Evolutionary conservation across 306 rosid species (phyloP), one percentile per base, ranked within the genome.

Genomic region (Quercus mongolica): DNA sequence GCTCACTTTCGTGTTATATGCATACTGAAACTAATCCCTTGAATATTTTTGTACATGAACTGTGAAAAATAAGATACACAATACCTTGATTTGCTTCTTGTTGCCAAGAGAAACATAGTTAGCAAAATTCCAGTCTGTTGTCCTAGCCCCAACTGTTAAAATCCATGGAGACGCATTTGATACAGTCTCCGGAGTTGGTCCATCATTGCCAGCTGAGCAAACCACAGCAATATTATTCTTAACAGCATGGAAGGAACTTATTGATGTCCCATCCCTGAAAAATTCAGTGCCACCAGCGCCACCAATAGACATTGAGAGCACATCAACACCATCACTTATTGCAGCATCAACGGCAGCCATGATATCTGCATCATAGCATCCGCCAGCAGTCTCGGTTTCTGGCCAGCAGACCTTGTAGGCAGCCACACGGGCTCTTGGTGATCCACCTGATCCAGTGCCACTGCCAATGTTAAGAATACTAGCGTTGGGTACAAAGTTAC

Each of bases 391-490:
- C 4, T 73, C 35, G 0, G 30, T 19, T 1, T 20, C 80, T 4
- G 84, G 87, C 97, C 97, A 95, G 9, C 98, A 95, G 3, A 86
- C 93, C 83, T 95, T 95, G 77, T 95, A 95, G 28, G 97, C 78
- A 23, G 88, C 99, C 74, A 93, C 92, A 5, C 88, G 87, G 9
- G 94, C 96, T 56, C 68, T 88, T 1, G 99, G 98, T 1, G 99
- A 89, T n/a, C 99, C 99, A 5, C 99, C 99, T 1, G 87, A 90
- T 0, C 96, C 97, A 1, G 93, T 91, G 41, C 99, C 99, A 31
- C 78, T 86, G 3, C 96, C 97, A 65, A 64, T 13, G 10, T 97
- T 94, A 6, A 85, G 81, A 6, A 90, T 86, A 73, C 41, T 87
- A 1, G 80, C 91, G 6, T 85, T 80, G 0, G 28, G 2, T 8